A percentile compares a stretch with the other conserved stretches of the same genome.
Evolutionary conservation across 2,329 filamentous ascomycete genomes (phyloP).

Genomic region (Blastomyces silverae): DNA sequence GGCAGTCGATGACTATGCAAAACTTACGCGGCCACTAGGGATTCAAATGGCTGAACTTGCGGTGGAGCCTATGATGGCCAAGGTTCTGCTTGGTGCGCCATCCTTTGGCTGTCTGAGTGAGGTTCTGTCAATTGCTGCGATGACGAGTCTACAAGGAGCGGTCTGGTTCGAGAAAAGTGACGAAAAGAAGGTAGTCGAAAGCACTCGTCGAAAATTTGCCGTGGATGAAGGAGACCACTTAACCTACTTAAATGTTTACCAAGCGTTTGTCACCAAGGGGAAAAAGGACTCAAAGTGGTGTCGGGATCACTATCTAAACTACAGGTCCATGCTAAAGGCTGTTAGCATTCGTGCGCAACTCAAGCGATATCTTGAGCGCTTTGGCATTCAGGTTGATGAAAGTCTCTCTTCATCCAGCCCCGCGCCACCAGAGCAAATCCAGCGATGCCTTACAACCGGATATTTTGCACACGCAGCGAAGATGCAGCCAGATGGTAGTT

Average conservation of each 20-base stretch:
- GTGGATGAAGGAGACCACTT: constrained; percentile 91
- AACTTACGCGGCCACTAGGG: constrained; percentile 82
- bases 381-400: constrained; percentile 65
- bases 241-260: constrained; percentile 88
- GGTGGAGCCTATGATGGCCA: constrained; percentile 92
- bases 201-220: constrained; percentile 70
- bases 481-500: constrained; percentile 90
- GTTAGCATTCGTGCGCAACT: constrained; percentile 82
- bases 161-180: constrained; percentile 70
- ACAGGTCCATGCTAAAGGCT: constrained; percentile 71
- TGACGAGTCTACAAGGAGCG: constrained; percentile 78
- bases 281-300: constrained; percentile 82
- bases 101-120: constrained; percentile 74
- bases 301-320: constrained; percentile 78
- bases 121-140: constrained; percentile 85
- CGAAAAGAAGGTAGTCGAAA: constrained; percentile 68
- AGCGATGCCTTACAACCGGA: constrained; percentile 76
- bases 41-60: constrained; percentile 87
- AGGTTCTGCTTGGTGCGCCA: constrained; percentile 68
- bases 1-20: constrained; percentile 81
- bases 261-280: constrained; percentile 75
- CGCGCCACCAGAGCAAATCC: constrained; percentile 60
- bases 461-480: constrained; percentile 90
- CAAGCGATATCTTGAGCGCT: constrained; percentile 77
- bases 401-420: constrained; percentile 35